These are phyloP conservation scores for Vitis hybrid DNA, from an alignment of 177 flowering plant species.

Conservation along the genomic window DNA sequence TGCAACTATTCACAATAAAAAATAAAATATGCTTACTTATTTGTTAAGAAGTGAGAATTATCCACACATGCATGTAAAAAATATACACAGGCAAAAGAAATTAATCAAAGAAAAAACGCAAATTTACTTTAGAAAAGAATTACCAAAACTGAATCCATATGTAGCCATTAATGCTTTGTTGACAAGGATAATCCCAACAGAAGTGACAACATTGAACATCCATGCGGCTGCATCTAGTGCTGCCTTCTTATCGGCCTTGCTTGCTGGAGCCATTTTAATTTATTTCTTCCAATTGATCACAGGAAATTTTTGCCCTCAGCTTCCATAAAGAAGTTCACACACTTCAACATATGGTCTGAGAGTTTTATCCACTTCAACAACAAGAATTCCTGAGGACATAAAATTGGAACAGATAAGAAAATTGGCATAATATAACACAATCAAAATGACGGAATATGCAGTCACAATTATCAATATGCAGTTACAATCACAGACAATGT, in stretches of 20 bases:
- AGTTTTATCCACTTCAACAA: slow-evolving; percentile 6
- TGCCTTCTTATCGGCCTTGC: slow-evolving; percentile 80
- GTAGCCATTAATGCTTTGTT: slow-evolving; percentile 92
- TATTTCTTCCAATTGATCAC: slow-evolving; percentile 1
- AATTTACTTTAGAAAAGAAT: slow-evolving; percentile 4
- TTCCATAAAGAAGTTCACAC: slow-evolving; percentile 5
- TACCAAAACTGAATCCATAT: slow-evolving; percentile 89
- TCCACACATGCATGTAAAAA: neutral
- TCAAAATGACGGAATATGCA: neutral
- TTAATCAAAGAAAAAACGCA: neutral
- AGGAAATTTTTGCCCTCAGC: slow-evolving; percentile 4
- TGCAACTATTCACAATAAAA: too few species aligned
- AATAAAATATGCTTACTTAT: too few species aligned
- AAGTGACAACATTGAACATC: slow-evolving; percentile 93
- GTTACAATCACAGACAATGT: neutral
- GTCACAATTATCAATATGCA: neutral
- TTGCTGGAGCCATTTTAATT: slow-evolving; percentile 58
- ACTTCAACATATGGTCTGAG: neutral
- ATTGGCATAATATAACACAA: neutral
- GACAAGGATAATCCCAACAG: slow-evolving; percentile 89
- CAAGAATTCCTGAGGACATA: neutral
- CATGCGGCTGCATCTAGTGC: slow-evolving; percentile 76
- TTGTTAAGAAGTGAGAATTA: too few species aligned
- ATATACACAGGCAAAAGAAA: slow-evolving; percentile 2
- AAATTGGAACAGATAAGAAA: neutral